Evolutionary conservation across 2,329 filamentous ascomycete genomes (phyloP), one percentile per base, ranked within the genome.

Genomic region (Alternaria burnsii): DNA sequence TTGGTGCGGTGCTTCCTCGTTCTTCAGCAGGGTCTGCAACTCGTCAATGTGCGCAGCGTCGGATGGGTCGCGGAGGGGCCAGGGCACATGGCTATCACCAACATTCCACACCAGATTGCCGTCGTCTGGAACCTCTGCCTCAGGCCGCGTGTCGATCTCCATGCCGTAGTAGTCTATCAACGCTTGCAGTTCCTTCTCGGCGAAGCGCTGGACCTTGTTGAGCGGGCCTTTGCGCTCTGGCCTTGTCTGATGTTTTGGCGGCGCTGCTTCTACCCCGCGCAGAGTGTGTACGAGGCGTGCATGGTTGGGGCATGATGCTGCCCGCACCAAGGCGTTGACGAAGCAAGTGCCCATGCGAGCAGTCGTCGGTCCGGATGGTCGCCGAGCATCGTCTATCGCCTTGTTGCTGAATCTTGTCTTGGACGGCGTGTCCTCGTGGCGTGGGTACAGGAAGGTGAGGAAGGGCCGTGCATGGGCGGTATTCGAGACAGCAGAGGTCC

Each of bases 241-340:
- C 28, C 55, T 20, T 46, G 65, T 68, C 26, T 70, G 59, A 11
- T 52, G 64, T 40, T 16, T 57, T 24, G 56, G 50, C 34, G 22
- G 48, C n/a, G 20, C 52, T 3, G 46, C 34, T 12, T 26, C 60
- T 44, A 32, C 26, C 11, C 38, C 34, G 18, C 57, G 65, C 40
- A 66, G 65, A 5, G 67, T 70, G 8, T 69, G 68, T 16, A 68
- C 71, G 48, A 74, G 78, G 67, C 76, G 78, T 24, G 80, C 77
- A 70, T 87, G 85, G 50, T 81, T 75, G 61, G 76, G 77, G 71
- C 85, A 87, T 48, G 82, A 81, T 42, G 81, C 81, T 51, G 85
- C 85, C 65, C 82, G 77, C 59, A 84, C 82, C 66, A 88, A 74
- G 43, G 84, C 84, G 62, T 79, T 76, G 63, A 87, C 82, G 74